Conservation (phyloP, 176 grass and related monocot genomes). For the Saccharum spontaneum region DNA sequence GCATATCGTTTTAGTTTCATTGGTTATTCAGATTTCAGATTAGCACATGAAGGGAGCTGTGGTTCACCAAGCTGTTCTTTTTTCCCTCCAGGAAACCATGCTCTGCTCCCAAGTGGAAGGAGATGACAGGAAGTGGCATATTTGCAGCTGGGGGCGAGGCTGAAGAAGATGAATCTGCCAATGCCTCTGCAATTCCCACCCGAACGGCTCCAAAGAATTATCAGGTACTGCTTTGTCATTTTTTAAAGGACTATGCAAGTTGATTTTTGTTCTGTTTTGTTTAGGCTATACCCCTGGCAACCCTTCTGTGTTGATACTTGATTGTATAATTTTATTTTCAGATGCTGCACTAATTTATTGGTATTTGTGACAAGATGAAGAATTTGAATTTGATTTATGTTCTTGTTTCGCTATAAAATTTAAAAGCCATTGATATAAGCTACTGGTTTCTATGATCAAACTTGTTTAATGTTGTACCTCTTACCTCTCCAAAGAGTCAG, state of each 20-base stretch:
- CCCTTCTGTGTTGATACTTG: background rate
- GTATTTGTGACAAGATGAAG: background rate
- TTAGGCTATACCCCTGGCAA: background rate
- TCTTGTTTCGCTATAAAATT: background rate
- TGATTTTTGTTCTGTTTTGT: background rate
- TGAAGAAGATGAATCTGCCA: constrained; percentile 51
- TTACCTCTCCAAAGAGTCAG: constrained; percentile 3
- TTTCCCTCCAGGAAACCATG: constrained; percentile 76
- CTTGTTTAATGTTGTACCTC: constrained; percentile 25
- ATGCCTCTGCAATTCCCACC: constrained; percentile 50
- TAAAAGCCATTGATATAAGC: background rate
- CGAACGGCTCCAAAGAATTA: constrained; percentile 58
- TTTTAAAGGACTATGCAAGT: background rate
- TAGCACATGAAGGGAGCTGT: background rate
- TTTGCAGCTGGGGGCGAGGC: constrained; percentile 62
- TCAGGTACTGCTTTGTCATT: constrained; percentile 47
- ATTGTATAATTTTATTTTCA: background rate
- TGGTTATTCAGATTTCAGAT: background rate
- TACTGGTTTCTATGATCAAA: constrained; percentile 27
- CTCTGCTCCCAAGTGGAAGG: constrained; percentile 91
- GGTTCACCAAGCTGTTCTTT: background rate
- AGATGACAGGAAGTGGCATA: constrained; percentile 96
- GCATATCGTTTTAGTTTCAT: background rate
- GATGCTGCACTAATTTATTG: constrained; percentile 4
- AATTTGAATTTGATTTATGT: background rate